Percentiles rank a stretch among this genome's conserved stretches.
These are phyloP conservation scores for Fusarium marasasianum DNA, from an alignment of 2,329 filamentous ascomycete genomes.

Conservation along the genomic window DNA sequence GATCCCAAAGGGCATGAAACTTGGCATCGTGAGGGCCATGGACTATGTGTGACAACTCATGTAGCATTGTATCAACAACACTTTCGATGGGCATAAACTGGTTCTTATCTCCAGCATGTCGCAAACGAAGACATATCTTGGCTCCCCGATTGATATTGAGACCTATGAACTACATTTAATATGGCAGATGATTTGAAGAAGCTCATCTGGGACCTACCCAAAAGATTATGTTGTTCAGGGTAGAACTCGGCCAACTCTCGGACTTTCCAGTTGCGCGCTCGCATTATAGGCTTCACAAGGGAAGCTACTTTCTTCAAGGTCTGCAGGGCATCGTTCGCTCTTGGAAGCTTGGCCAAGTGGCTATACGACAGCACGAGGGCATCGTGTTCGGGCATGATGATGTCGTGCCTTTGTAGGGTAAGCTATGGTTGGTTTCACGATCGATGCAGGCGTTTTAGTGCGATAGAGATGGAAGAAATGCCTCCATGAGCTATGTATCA, in stretches of 20 bases:
- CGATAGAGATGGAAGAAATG: background rate
- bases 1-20: conserved; percentile 89
- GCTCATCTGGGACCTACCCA: conserved; percentile 69
- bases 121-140: conserved; percentile 83
- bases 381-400: conserved; percentile 47
- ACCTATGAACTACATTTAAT: conserved; percentile 53
- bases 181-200: background rate
- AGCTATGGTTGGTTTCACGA: conserved; percentile 7
- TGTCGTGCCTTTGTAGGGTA: conserved; percentile 8
- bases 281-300: conserved; percentile 94
- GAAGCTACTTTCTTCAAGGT: conserved; percentile 84
- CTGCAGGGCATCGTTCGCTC: conserved; percentile 61
- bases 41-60: conserved; percentile 91
- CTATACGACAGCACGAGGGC: conserved; percentile 58
- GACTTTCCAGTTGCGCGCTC: conserved; percentile 83
- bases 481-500: background rate
- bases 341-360: conserved; percentile 58
- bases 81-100: conserved; percentile 85
- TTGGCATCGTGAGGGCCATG: conserved; percentile 83
- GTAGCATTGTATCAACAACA: conserved; percentile 89
- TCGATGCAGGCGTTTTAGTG: background rate
- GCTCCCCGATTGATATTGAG: conserved; percentile 81
- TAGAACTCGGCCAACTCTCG: conserved; percentile 85
- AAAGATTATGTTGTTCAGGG: conserved; percentile 75
- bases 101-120: conserved; percentile 76